Percentiles rank a stretch among this genome's conserved stretches.
Evolutionary conservation across 2,329 filamentous ascomycete genomes (phyloP).

Genomic region (Penicillium janthinellum): DNA sequence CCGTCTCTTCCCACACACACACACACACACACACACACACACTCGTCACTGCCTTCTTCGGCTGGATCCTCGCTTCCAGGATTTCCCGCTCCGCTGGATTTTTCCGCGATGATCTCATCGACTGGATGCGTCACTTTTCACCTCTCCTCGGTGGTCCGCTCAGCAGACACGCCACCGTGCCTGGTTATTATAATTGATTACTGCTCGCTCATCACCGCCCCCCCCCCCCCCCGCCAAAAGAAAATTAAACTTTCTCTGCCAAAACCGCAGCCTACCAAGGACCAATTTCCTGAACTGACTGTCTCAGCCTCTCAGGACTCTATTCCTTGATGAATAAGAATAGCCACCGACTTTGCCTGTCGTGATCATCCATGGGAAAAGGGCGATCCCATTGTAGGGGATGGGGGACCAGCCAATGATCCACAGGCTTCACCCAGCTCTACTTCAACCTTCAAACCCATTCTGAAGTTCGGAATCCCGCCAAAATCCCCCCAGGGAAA

Average conservation of each 20-base stretch:
- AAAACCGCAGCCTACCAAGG: neutral
- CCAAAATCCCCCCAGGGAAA: neutral
- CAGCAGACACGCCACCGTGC: constrained; percentile 1
- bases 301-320: neutral
- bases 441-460: neutral
- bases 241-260: neutral
- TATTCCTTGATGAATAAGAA: neutral
- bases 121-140: constrained; percentile 6
- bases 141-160: neutral
- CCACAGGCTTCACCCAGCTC: neutral
- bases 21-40: neutral
- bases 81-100: neutral
- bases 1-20: neutral
- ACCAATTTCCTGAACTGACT: neutral
- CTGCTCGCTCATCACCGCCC: neutral
- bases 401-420: constrained; percentile 9
- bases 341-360: neutral
- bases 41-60: neutral
- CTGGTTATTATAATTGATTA: neutral
- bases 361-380: constrained; percentile 4
- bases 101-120: constrained; percentile 19
- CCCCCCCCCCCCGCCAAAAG: neutral
- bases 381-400: constrained; percentile 6
- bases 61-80: constrained; percentile 5
- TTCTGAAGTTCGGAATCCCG: neutral